These are phyloP conservation scores for Syzygium oleosum DNA, from an alignment of 345 rosid species.

Conservation along the genomic window DNA sequence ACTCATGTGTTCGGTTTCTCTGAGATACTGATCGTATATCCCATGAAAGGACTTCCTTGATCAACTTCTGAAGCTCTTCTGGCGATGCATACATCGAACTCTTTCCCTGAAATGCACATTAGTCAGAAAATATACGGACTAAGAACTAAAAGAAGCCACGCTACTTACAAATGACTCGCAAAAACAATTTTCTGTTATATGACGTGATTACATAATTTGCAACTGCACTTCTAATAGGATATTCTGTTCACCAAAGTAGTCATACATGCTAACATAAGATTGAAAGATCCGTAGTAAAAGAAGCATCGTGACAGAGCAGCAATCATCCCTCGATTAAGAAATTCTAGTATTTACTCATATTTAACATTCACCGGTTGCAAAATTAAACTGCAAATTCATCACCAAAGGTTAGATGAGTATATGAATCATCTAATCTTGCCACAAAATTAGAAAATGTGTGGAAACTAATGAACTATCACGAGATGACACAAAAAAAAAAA, in stretches of 20 bases:
- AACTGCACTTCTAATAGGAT: not conserved
- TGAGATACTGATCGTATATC: conserved; percentile 90
- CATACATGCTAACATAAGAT: not conserved
- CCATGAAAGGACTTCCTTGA: conserved; percentile 79
- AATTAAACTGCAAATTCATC: not conserved
- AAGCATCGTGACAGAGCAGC: not conserved
- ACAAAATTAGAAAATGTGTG: not conserved
- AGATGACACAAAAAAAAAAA: not conserved
- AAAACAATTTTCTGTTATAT: not conserved
- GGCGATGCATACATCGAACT: conserved; percentile 65
- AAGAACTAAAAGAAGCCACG: not conserved
- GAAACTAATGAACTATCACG: not conserved
- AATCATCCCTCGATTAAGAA: not conserved
- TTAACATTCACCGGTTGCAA: not conserved
- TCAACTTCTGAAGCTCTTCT: conserved; percentile 53
- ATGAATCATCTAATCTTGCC: not conserved
- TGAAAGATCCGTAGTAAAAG: not conserved
- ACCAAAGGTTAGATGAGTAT: not conserved
- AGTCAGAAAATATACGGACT: not conserved
- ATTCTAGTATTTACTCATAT: not conserved
- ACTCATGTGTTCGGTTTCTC: conserved; percentile 42
- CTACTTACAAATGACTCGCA: not conserved
- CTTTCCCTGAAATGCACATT: conserved; percentile 38
- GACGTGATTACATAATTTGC: not conserved
- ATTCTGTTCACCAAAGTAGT: not conserved